Evolutionary conservation across 2,329 filamentous ascomycete genomes (phyloP).

Genomic region (Fusarium foetens): DNA sequence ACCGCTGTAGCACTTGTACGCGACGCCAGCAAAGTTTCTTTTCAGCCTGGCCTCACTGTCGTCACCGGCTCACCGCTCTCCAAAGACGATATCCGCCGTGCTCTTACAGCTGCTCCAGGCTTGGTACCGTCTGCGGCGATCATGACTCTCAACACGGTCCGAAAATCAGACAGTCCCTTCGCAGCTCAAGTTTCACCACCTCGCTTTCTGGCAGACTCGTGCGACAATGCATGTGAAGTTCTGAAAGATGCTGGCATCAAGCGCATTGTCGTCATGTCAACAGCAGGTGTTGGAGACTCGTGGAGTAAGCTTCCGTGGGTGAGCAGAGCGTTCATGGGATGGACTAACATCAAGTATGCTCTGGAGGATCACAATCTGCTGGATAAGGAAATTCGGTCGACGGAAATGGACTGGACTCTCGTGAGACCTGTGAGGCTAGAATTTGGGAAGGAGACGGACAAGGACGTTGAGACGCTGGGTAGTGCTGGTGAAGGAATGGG

Average conservation of each 20-base stretch:
- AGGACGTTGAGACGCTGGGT: constrained; percentile 44
- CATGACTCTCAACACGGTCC: constrained; percentile 53
- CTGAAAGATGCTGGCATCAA: constrained; percentile 45
- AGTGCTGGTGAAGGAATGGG: constrained; percentile 47
- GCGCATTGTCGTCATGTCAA: constrained; percentile 54
- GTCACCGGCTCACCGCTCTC: constrained; percentile 51
- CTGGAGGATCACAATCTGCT: constrained; percentile 51
- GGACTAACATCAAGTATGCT: constrained; percentile 54
- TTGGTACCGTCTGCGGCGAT: constrained; percentile 48
- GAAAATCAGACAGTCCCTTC: constrained; percentile 54
- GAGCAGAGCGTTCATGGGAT: constrained; percentile 50
- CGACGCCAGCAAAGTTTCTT: constrained; percentile 25
- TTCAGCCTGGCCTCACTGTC: constrained; percentile 46
- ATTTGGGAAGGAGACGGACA: constrained; percentile 34
- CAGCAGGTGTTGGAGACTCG: constrained; percentile 53
- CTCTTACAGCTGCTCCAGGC: constrained; percentile 36
- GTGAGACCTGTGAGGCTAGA: constrained; percentile 48
- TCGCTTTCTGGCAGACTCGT: constrained; percentile 52
- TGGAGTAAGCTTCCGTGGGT: constrained; percentile 50
- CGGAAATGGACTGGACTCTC: constrained; percentile 51
- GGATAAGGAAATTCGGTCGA: constrained; percentile 51
- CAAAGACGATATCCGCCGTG: constrained; percentile 47
- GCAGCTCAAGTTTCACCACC: constrained; percentile 52
- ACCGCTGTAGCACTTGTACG: constrained; percentile 54
- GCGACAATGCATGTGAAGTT: constrained; percentile 49